Percentiles rank a stretch among this genome's conserved stretches.
Evolutionary conservation across 2,329 filamentous ascomycete species (phyloP).

Genomic region (Ilyonectria destructans): DNA sequence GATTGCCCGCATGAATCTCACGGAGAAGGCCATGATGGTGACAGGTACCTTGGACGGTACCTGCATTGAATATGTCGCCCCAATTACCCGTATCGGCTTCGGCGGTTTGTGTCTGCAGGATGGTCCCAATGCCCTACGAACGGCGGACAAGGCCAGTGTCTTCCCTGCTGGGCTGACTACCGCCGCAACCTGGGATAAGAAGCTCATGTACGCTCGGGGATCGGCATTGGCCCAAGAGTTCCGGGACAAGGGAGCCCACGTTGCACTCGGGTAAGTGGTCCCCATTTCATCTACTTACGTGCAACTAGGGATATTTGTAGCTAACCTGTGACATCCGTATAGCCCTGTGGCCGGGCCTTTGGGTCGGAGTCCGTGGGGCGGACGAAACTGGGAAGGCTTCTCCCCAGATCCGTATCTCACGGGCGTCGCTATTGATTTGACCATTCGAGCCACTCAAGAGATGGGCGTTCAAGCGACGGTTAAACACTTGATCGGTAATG

Average conservation of each 20-base stretch:
- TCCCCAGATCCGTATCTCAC: constrained; percentile 80
- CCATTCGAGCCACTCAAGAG: constrained; percentile 70
- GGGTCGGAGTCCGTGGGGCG: constrained; percentile 56
- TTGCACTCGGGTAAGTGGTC: constrained; percentile 72
- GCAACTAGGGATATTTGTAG: constrained; percentile 55
- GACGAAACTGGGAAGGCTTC: constrained; percentile 73
- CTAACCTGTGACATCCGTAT: constrained; percentile 67
- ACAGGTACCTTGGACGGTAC: constrained; percentile 9
- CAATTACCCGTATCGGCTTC: constrained; percentile 56
- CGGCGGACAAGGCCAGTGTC: constrained; percentile 56
- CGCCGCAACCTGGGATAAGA: constrained; percentile 76
- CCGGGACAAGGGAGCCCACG: constrained; percentile 82
- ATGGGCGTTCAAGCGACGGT: constrained; percentile 54
- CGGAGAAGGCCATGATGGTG: background rate
- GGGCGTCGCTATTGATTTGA: constrained; percentile 72
- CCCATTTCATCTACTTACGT: too few relatives aligned
- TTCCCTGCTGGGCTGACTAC: constrained; percentile 73
- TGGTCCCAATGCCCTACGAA: constrained; percentile 42
- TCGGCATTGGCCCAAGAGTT: constrained; percentile 85
- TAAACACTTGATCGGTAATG: constrained; percentile 80
- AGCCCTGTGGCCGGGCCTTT: constrained; percentile 69
- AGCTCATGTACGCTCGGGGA: constrained; percentile 80
- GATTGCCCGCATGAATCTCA: background rate
- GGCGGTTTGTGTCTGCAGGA: constrained; percentile 55
- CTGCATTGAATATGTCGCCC: constrained; percentile 46